Base-by-base conservation (phyloP, 345 rosid species). In the Eucalyptus curtisii region DNA sequence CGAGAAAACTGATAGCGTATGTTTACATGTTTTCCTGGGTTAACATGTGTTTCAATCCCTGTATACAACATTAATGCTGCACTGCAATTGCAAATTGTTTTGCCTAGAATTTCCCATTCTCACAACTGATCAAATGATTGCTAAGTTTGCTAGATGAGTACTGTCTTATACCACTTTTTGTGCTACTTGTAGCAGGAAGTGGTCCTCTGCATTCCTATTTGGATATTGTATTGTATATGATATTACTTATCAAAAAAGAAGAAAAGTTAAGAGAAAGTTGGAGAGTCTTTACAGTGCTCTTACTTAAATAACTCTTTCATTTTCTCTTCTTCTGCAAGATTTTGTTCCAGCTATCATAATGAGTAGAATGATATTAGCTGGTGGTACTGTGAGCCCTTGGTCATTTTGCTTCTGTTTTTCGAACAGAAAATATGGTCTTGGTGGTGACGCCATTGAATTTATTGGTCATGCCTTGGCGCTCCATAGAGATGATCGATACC, bases 391-490 rank as follows among this genome's bases (percentile, higher is more conserved):
- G 85, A 59, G 8, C 49, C 68, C 81, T 57, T 52, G 57, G 25
- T 33, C 22, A 52, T 8, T 66, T 86, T 87, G 13, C 45, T 53
- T 86, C 64, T 50, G 33, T 30, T 16, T 81, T 85, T 93, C 86
- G 89, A 88, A 88, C 97, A 98, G 99, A 87, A 98, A 94, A 92
- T 98, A 92, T 66, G 96, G 99, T 89, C 99, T 98, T 88, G 95
- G 93, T 92, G 98, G 95, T 89, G 93, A 94, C 88, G 95, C 99
- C 52, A 89, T 95, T n/a, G 99, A 98, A 91, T 95, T 98, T 91
- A 97, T 98, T 91, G 99, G 99, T 89, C 99, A 98, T 96, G 95
- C 99, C 19, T 89, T 98, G 90, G 99, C 99, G 0, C 97, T 98
- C 89, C 99, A 98, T 90, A 91, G 98, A 90, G 98, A 98, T 92